Percentiles rank a stretch among this genome's conserved stretches.
phyloP scores from a whole-genome alignment of 2,329 filamentous ascomycete species.

The Fusarium sp. region DNA sequence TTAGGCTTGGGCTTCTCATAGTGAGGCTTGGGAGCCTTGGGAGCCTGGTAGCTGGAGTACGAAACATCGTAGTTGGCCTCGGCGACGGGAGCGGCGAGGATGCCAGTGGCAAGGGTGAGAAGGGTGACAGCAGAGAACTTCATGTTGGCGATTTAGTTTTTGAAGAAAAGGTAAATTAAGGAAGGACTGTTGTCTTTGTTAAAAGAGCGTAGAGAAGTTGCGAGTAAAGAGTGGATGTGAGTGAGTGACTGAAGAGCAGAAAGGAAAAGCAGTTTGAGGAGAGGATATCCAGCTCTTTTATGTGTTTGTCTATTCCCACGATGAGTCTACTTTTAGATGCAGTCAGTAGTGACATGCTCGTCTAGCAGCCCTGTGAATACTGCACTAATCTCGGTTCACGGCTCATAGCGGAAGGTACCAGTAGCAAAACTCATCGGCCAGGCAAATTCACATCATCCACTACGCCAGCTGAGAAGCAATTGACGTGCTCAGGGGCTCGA shows the following conservation, averaged over 20 bases:
- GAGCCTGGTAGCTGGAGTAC: conserved; percentile 11
- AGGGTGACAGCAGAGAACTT: conserved; percentile 30
- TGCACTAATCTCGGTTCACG: conserved; percentile 1
- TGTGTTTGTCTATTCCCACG: not conserved
- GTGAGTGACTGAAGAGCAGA: conserved; percentile 20
- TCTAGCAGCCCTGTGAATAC: not conserved
- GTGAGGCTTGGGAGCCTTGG: conserved; percentile 9
- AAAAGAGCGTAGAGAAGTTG: conserved; percentile 1
- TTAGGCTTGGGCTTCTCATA: conserved; percentile 4
- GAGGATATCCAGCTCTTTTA: conserved; percentile 11
- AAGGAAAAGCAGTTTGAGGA: not conserved
- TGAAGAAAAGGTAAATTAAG: not conserved
- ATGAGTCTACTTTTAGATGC: not conserved
- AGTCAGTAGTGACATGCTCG: not conserved
- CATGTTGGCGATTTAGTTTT: conserved; percentile 7
- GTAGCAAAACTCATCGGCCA: not conserved
- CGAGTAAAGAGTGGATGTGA: conserved; percentile 7
- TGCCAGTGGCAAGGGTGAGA: conserved; percentile 29
- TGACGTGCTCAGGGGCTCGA: not conserved
- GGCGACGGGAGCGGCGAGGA: conserved; percentile 22
- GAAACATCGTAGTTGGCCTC: conserved; percentile 18
- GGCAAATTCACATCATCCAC: not conserved
- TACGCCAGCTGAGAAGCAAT: not conserved
- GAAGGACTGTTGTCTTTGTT: not conserved
- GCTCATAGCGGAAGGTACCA: not conserved